These are phyloP conservation scores for Chrysanthemum seticuspe DNA, from an alignment of 129 eudicot species.

Conservation along the genomic window DNA sequence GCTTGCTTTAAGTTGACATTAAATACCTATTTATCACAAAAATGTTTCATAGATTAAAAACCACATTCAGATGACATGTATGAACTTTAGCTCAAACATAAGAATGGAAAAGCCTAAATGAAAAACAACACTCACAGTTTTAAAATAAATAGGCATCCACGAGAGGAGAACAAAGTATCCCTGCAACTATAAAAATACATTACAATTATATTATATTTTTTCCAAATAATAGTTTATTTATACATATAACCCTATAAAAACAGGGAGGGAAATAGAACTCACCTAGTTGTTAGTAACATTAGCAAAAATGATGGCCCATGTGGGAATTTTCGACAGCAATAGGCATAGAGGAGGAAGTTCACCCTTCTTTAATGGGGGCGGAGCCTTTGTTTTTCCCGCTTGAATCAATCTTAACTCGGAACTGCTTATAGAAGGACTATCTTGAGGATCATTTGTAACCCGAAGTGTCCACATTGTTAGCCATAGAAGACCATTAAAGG, in stretches of 20 bases:
- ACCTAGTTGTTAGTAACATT: constrained; percentile 95
- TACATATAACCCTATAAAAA: neutral
- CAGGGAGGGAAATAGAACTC: constrained; percentile 13
- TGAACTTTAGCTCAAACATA: no score
- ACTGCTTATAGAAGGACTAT: constrained; percentile 52
- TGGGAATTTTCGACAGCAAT: constrained; percentile 75
- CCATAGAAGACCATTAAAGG: constrained; percentile 88
- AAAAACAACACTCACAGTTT: constrained; percentile 64
- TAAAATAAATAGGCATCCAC: constrained; percentile 99
- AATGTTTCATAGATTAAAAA: neutral
- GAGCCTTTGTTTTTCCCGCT: constrained; percentile 67
- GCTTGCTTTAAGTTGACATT: constrained; percentile 90
- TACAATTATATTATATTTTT: neutral
- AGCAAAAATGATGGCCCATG: constrained; percentile 95
- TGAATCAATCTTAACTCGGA: constrained; percentile 73
- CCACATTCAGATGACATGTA: neutral
- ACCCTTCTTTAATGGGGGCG: constrained; percentile 45
- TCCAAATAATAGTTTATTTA: neutral
- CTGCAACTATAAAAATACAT: constrained; percentile 48
- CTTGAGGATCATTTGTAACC: constrained; percentile 78
- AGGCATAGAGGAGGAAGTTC: constrained; percentile 62
- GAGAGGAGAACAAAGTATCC: constrained; percentile 98
- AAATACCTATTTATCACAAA: constrained; percentile 55
- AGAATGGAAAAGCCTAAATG: constrained; percentile 2
- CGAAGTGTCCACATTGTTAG: constrained; percentile 59